Evolutionary conservation across 2,329 filamentous ascomycete species (phyloP).

Genomic region (Laburnicola sp.): DNA sequence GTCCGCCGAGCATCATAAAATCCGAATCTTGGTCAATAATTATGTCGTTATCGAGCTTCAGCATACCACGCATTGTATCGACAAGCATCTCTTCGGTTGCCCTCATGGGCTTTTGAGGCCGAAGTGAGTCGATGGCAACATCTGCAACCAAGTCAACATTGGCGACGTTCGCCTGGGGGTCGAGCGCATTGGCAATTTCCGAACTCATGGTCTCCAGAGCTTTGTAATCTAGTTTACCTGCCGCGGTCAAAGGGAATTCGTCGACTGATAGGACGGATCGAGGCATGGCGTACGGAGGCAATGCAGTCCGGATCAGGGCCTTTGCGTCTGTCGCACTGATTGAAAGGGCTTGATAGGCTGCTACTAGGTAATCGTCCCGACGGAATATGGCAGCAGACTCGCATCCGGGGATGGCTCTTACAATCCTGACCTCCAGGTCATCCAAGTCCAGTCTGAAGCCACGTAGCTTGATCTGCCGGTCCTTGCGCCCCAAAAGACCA

Average conservation of each 20-base stretch:
- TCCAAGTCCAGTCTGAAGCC: conserved; percentile 48
- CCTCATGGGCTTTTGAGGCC: background rate
- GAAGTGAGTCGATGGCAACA: background rate
- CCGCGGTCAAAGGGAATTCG: conserved; percentile 34
- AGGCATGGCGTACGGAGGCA: conserved; percentile 30
- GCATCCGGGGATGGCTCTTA: background rate
- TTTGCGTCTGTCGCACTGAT: no score
- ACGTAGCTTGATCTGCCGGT: conserved; percentile 48
- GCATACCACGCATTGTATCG: background rate
- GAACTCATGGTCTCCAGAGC: background rate
- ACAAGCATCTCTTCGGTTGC: background rate
- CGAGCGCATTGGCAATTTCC: background rate
- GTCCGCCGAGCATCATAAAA: background rate
- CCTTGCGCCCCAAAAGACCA: conserved; percentile 46
- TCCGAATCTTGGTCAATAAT: background rate
- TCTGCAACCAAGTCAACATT: background rate
- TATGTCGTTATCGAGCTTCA: background rate
- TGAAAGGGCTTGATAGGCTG: background rate
- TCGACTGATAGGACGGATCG: conserved; percentile 25
- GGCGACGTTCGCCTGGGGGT: background rate
- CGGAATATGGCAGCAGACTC: background rate
- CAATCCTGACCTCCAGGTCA: conserved; percentile 42
- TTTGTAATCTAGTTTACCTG: conserved; percentile 43
- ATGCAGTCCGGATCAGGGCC: no score
- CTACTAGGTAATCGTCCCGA: background rate